A percentile compares a stretch with the other conserved stretches of the same genome.
Evolutionary conservation across 441 rosid genomes (phyloP).

Genomic region (Erodium moschatum): DNA sequence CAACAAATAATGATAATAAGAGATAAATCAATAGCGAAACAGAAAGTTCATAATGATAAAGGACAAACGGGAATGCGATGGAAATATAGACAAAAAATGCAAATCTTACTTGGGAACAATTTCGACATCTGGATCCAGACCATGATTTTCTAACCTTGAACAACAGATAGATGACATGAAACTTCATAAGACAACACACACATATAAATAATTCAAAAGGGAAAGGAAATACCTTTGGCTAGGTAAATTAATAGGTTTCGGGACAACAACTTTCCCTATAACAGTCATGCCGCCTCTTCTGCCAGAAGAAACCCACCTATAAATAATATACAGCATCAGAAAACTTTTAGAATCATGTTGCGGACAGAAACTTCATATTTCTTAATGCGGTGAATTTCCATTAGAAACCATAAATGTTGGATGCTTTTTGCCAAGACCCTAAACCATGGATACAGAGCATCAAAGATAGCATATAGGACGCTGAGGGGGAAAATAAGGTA

Average conservation of each 20-base stretch:
- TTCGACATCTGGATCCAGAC: slow-evolving; percentile 90
- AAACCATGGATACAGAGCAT: neutral
- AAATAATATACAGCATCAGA: slow-evolving; percentile 3
- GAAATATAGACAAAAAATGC: neutral
- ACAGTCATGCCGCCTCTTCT: slow-evolving; percentile 88
- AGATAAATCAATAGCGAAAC: neutral
- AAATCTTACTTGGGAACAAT: slow-evolving; percentile 96
- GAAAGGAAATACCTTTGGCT: slow-evolving; percentile 71
- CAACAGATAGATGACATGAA: slow-evolving; percentile 24
- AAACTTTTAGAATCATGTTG: slow-evolving; percentile 20
- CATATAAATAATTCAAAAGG: slow-evolving; percentile 9
- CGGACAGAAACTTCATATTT: neutral
- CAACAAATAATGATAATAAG: neutral
- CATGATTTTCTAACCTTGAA: slow-evolving; percentile 91
- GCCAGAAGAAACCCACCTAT: slow-evolving; percentile 62
- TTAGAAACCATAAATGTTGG: neutral
- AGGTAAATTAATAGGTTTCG: slow-evolving; percentile 94
- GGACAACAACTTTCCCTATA: slow-evolving; percentile 91
- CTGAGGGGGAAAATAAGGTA: neutral
- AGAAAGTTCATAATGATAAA: slow-evolving; percentile 5
- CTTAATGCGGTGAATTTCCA: neutral
- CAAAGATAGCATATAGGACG: neutral
- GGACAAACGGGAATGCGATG: slow-evolving; percentile 3
- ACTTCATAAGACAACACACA: neutral
- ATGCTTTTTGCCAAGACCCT: neutral